phyloP scores from a whole-genome alignment of 2,329 filamentous ascomycete species.

The Fusarium denticulatum region DNA sequence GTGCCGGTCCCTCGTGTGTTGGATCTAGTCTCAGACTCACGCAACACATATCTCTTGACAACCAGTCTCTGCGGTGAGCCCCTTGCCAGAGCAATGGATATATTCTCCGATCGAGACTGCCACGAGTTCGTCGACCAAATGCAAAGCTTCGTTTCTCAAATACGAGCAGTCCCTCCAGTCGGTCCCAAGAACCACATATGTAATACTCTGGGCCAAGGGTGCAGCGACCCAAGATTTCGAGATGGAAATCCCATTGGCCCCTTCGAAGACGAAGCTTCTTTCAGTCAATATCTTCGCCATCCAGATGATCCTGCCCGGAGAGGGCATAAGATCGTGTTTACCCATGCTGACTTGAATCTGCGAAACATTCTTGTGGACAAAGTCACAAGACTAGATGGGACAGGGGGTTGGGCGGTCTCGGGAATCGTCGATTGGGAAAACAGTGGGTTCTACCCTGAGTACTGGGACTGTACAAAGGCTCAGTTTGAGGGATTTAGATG shows the following conservation, averaged over 20 bases:
- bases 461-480: slow-evolving; percentile 40
- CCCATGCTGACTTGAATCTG: slow-evolving; percentile 51
- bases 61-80: neutral
- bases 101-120: slow-evolving; percentile 42
- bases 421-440: slow-evolving; percentile 45
- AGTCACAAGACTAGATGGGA: slow-evolving; percentile 33
- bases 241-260: slow-evolving; percentile 38
- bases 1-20: slow-evolving; percentile 42
- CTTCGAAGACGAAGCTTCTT: slow-evolving; percentile 46
- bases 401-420: slow-evolving; percentile 38
- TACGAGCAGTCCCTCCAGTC: slow-evolving; percentile 40
- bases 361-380: slow-evolving; percentile 42
- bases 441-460: slow-evolving; percentile 37
- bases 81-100: slow-evolving; percentile 18
- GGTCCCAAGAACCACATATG: slow-evolving; percentile 39
- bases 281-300: slow-evolving; percentile 45
- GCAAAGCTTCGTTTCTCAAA: slow-evolving; percentile 41
- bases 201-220: slow-evolving; percentile 44
- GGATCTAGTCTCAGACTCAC: slow-evolving; percentile 39
- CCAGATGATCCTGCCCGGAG: slow-evolving; percentile 44
- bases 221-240: slow-evolving; percentile 43
- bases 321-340: slow-evolving; percentile 49
- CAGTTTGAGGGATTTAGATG: neutral
- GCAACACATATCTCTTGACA: slow-evolving; percentile 25
- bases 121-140: slow-evolving; percentile 25